These are phyloP conservation scores for Dothideomycetidae sp. DNA, from an alignment of 2,329 filamentous ascomycete species.

Conservation along the genomic window DNA sequence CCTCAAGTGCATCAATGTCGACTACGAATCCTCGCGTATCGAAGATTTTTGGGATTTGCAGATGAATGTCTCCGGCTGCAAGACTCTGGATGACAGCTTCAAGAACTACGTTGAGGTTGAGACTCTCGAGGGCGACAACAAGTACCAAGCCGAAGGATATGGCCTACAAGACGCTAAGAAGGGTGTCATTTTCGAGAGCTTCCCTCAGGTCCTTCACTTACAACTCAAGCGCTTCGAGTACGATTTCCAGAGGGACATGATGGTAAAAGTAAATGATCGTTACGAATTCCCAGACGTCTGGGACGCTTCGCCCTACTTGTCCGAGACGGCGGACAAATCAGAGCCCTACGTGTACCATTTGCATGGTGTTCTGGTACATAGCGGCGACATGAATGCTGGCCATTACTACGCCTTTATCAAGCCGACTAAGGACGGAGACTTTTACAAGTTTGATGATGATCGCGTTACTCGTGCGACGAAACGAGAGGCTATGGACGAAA, in stretches of 20 bases:
- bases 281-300: constrained; percentile 80
- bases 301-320: constrained; percentile 75
- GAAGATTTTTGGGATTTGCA: constrained; percentile 99
- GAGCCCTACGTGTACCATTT: constrained; percentile 86
- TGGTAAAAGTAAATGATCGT: constrained; percentile 97
- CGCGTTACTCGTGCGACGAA: constrained; percentile 88
- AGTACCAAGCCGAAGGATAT: constrained; percentile 85
- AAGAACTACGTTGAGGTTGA: constrained; percentile 93
- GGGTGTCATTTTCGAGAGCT: constrained; percentile 91
- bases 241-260: constrained; percentile 85
- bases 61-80: constrained; percentile 88
- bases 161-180: constrained; percentile 95
- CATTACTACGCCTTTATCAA: constrained; percentile 98
- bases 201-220: constrained; percentile 84
- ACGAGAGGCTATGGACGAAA: constrained; percentile 87
- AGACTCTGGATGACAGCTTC: constrained; percentile 86
- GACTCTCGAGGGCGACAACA: constrained; percentile 94
- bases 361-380: constrained; percentile 91
- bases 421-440: constrained; percentile 80
- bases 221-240: constrained; percentile 98
- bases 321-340: constrained; percentile 70
- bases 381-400: constrained; percentile 88
- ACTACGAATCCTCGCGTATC: constrained; percentile 87
- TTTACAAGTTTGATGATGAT: constrained; percentile 96
- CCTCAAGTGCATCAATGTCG: constrained; percentile 95